Evolutionary conservation across 257 asterid species (phyloP).

Genomic region (Nicotiana paniculata): DNA sequence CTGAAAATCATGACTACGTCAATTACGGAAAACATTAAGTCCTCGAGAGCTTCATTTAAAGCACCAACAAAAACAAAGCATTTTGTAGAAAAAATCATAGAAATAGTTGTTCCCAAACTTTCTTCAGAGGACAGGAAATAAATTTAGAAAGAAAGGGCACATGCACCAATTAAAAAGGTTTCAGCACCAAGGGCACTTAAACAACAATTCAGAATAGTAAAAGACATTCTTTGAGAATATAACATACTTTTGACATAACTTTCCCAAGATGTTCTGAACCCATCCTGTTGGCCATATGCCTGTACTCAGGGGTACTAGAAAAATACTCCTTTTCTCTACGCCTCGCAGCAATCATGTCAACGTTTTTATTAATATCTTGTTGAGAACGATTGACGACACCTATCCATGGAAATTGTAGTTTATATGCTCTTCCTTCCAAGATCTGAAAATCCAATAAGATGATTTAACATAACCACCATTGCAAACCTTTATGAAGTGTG

Average conservation of each 20-base stretch:
- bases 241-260: conserved; percentile 80
- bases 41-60: neutral
- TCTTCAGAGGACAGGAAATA: neutral
- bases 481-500: neutral
- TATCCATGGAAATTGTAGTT: conserved; percentile 95
- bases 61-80: neutral
- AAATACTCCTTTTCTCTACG: conserved; percentile 90
- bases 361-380: conserved; percentile 87
- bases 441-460: conserved; percentile 44
- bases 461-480: neutral
- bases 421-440: conserved; percentile 82
- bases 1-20: neutral
- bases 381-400: conserved; percentile 98
- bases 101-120: neutral
- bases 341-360: conserved; percentile 97
- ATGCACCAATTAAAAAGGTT: neutral
- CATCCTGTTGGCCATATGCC: conserved; percentile 79
- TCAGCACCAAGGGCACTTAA: neutral
- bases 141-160: neutral
- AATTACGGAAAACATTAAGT: neutral
- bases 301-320: conserved; percentile 85
- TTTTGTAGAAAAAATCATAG: neutral
- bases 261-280: conserved; percentile 98
- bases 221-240: neutral
- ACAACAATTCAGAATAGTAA: neutral